A percentile compares a stretch with the other conserved stretches of the same genome.
phyloP scores from a whole-genome alignment of 805 yeast genomes.

The Wickerhamiella shivajii region DNA sequence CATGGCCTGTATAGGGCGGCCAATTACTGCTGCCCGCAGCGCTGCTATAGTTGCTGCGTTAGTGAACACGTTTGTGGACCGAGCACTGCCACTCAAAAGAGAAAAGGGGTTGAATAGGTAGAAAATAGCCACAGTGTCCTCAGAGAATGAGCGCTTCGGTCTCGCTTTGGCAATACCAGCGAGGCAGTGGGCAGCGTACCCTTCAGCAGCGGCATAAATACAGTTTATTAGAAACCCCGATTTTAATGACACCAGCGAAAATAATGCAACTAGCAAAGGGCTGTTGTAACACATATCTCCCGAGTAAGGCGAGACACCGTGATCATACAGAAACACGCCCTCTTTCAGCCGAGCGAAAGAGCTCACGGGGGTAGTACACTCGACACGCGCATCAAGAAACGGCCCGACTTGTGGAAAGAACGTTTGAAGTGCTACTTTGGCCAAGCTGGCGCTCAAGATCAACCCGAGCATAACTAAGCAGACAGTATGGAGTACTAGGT shows the following conservation, averaged over 20 bases:
- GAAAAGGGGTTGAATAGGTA: constrained; percentile 72
- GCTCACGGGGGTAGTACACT: constrained; percentile 59
- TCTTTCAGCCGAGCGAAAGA: constrained; percentile 50
- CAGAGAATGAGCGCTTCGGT: constrained; percentile 18
- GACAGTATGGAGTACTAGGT: too few relatives aligned
- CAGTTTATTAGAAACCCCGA: constrained; percentile 19
- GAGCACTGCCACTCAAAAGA: constrained; percentile 51
- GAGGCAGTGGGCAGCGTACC: constrained; percentile 40
- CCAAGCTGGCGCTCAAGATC: too few relatives aligned
- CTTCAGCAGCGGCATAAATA: constrained; percentile 46
- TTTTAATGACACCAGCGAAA: constrained; percentile 28
- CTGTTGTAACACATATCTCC: constrained; percentile 85
- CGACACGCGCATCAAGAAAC: constrained; percentile 36
- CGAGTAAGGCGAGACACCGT: constrained; percentile 50
- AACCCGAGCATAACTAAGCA: too few relatives aligned
- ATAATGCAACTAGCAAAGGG: constrained; percentile 48
- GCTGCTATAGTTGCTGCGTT: constrained; percentile 40
- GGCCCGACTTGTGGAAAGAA: constrained; percentile 19
- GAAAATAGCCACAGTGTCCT: constrained; percentile 41
- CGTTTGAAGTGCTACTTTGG: constrained; percentile 15
- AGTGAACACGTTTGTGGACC: constrained; percentile 49
- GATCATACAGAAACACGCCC: constrained; percentile 49
- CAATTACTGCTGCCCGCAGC: constrained; percentile 31
- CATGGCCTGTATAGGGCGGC: constrained; percentile 32
- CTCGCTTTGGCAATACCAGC: constrained; percentile 30